Base-by-base conservation (phyloP, 176 grass and related monocot species). In the Coix lacrymajobi region DNA sequence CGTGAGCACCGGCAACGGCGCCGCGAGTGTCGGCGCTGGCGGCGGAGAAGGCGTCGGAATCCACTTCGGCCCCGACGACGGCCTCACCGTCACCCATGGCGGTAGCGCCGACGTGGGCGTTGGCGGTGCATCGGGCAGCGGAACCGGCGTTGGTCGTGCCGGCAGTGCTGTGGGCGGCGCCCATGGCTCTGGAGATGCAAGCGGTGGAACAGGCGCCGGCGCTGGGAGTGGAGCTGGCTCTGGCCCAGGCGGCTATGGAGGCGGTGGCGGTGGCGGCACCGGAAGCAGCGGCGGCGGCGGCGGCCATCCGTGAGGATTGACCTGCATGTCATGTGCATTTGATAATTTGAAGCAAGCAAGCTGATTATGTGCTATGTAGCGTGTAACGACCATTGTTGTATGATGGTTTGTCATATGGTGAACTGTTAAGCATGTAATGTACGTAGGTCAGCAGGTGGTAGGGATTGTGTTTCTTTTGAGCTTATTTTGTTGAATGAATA, bases 41-140 rank as follows among this genome's bases (percentile, higher is more conserved):
- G 79, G 88, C 3, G 93, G 83, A 44, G 83, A 32, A 17, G 93
- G 90, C 10, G 34, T 96, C 3, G 90, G 85, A 10, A 66, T 96
- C 11, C 90, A 90, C 51, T 80, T 96, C 7, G 90, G 88, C 25
- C 43, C 54, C 7, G 88, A 69, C 7, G 88, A 69, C 7, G 88
- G 90, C 2, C 28, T 94, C 6, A 89, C 81, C 24, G 54, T 91
- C 29, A 89, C 88, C 12, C 71, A 19, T 4, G 92, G 88, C 0
- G 72, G 76, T 11, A 81, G 90, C 0, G 61, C 2, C 0, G 76
- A 89, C 19, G 71, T 34, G 0, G 84, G 66, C 1, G 60, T 41
- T 1, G 70, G 76, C 1, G 57, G 78, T 0, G 86, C 74, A n/a
- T n/a, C n/a, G 0, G 88, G 86, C 10, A 74, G 79, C 14, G 90